Evolutionary conservation across 2,329 filamentous ascomycete species (phyloP).

Genomic region (Diaporthe aspalathi): DNA sequence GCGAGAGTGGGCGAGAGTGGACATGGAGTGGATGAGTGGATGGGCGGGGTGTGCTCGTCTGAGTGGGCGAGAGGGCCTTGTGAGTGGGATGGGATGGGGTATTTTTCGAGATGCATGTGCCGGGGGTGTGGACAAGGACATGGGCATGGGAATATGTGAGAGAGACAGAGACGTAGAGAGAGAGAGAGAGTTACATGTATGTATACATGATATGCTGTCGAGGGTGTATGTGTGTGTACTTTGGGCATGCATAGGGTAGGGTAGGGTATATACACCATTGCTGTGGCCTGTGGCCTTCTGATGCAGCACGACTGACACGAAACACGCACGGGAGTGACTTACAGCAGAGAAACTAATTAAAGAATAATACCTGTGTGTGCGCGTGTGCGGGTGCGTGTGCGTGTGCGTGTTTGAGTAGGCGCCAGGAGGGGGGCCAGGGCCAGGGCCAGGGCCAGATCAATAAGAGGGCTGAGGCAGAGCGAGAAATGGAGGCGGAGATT

Average conservation of each 20-base stretch:
- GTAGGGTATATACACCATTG: no score
- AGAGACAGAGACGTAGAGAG: background rate
- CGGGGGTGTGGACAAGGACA: background rate
- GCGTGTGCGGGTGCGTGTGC: background rate
- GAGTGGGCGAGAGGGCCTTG: no score
- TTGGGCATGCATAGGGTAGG: no score
- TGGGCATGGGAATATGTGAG: background rate
- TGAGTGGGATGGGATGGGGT: conserved; percentile 8
- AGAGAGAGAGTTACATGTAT: background rate
- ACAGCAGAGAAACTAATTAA: background rate
- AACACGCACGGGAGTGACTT: conserved; percentile 4
- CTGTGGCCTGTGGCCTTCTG: background rate
- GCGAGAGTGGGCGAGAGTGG: background rate
- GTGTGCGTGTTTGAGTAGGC: conserved; percentile 20
- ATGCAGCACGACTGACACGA: conserved; percentile 16
- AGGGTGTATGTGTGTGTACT: no score
- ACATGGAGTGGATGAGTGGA: no score
- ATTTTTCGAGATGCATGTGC: conserved; percentile 16
- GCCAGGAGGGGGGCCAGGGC: no score
- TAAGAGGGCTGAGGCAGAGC: background rate
- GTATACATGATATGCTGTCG: background rate
- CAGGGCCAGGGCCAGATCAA: background rate
- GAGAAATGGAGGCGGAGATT: no score
- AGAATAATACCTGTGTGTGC: background rate
- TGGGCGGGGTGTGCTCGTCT: no score